Evolutionary conservation across 345 rosid species (phyloP), one percentile per base, ranked within the genome.

Genomic region (Raphanus raphanistrum): DNA sequence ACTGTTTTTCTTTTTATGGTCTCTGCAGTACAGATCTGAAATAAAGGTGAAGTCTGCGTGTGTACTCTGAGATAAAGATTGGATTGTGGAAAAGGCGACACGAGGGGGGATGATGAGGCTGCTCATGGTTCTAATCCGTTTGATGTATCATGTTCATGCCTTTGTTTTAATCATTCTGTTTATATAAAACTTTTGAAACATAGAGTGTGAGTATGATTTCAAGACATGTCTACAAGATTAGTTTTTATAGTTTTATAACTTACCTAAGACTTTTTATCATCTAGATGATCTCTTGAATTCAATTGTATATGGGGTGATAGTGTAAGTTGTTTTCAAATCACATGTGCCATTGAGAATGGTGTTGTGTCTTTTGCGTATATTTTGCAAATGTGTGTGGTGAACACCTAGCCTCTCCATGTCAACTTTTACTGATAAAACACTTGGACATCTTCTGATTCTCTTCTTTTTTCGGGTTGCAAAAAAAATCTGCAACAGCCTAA

Each of bases 121-220:
- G 45, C 45, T 38, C 45, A 38, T 38, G 45, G 45, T 38, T 38
- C 45, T 38, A 38, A 38, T 38, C 12, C 45, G 45, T 91, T 59
- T 45, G 32, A 58, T 59, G 15, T 66, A 10, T 59, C 15, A 6
- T 29, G 48, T 21, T 57, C 29, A 41, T 10, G 6, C 15, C 13
- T 65, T 43, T 45, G 62, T 6, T 1, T 59, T 78, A 43, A 72
- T 66, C 36, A n/a, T 12, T 70, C 16, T 83, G 32, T 68, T 28
- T 74, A 31, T 76, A 63, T 10, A 38, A 74, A 95, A 97, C 91
- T 90, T 32, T 78, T 95, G 87, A 92, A 95, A 80, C 21, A 83
- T 76, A 90, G 96, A 76, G 99, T 92, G 99, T 13, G 99, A 95
- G 75, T 95, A 92, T 29, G 99, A 95, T 76, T 76, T 67, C 28